These are phyloP conservation scores for Adansonia gregorii DNA, from an alignment of 441 rosid species.

Conservation along the genomic window DNA sequence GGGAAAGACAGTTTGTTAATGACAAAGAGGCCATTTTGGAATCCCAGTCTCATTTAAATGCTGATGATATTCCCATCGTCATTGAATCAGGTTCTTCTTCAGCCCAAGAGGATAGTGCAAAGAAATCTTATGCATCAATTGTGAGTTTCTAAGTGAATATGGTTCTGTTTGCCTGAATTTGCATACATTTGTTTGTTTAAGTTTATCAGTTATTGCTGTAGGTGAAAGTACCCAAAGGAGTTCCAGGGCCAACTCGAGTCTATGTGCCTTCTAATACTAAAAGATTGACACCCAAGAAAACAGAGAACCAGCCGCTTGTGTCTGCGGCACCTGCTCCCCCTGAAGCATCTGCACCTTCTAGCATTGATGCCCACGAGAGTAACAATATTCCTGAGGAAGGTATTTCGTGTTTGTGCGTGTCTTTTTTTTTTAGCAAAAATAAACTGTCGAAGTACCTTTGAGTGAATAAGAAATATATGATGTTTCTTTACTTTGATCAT, in stretches of 20 bases:
- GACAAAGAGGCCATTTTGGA: constrained; percentile 44
- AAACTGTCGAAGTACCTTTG: not conserved
- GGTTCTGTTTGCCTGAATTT: constrained; percentile 25
- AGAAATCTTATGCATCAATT: constrained; percentile 75
- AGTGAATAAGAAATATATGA: not conserved
- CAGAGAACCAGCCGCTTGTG: constrained; percentile 31
- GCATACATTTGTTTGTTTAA: constrained; percentile 20
- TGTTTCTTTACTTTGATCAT: not conserved
- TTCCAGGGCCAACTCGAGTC: constrained; percentile 44
- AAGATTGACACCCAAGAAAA: constrained; percentile 38
- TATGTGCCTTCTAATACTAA: constrained; percentile 43
- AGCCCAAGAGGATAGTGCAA: constrained; percentile 50
- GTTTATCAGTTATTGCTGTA: constrained; percentile 30
- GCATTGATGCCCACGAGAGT: constrained; percentile 36
- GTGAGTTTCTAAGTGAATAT: constrained; percentile 44
- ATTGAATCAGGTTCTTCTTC: constrained; percentile 46
- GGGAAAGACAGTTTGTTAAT: constrained; percentile 34
- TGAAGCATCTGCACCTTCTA: constrained; percentile 40
- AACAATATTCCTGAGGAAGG: constrained; percentile 50
- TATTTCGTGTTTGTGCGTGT: constrained; percentile 22
- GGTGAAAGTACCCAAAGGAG: constrained; percentile 58
- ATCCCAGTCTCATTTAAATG: constrained; percentile 39
- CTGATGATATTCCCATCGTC: constrained; percentile 38
- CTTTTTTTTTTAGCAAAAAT: not conserved
- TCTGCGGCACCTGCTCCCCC: constrained; percentile 38